Evolutionary conservation across 1,139 yeast genomes (phyloP).

Genomic region (Debaryomyces singareniensis): DNA sequence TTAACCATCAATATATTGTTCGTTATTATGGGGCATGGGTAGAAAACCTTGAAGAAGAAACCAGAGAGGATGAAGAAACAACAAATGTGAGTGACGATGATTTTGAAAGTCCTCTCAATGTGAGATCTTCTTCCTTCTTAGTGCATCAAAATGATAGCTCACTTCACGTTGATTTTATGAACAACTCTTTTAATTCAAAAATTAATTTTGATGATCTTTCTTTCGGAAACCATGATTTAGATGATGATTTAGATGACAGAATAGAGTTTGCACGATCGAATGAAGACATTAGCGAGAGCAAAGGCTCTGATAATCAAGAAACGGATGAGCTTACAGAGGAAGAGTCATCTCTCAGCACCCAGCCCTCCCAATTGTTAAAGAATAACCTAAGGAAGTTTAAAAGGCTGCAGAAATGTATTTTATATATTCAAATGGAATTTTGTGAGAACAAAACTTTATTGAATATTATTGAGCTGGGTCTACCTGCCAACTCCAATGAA

Average conservation of each 20-base stretch:
- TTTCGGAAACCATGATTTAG: slow-evolving; percentile 16
- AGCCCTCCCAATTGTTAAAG: neutral
- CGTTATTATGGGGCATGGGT: slow-evolving; percentile 97
- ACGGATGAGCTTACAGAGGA: slow-evolving; percentile 3
- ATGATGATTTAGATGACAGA: slow-evolving; percentile 16
- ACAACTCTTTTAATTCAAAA: slow-evolving; percentile 57
- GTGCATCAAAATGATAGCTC: slow-evolving; percentile 27
- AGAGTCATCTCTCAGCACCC: slow-evolving; percentile 1
- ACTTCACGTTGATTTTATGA: slow-evolving; percentile 56
- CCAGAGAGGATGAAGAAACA: slow-evolving; percentile 6
- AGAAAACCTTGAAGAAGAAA: slow-evolving; percentile 46
- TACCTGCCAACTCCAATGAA: slow-evolving; percentile 67
- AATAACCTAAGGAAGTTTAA: slow-evolving; percentile 1
- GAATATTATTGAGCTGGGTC: slow-evolving; percentile 75
- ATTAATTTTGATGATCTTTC: slow-evolving; percentile 52
- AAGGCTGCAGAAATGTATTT: slow-evolving; percentile 28
- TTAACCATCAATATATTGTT: slow-evolving; percentile 93
- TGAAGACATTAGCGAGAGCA: slow-evolving; percentile 6
- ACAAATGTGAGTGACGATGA: slow-evolving; percentile 10
- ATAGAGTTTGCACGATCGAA: slow-evolving; percentile 22
- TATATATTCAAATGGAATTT: slow-evolving; percentile 94
- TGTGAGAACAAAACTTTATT: slow-evolving; percentile 89
- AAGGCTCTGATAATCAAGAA: slow-evolving; percentile 11
- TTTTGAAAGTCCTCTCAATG: slow-evolving; percentile 11
- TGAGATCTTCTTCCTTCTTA: slow-evolving; percentile 23